A percentile compares a stretch with the other conserved stretches of the same genome.
phyloP scores from a whole-genome alignment of 2,329 filamentous ascomycete species.

The Penicillium glabrum region DNA sequence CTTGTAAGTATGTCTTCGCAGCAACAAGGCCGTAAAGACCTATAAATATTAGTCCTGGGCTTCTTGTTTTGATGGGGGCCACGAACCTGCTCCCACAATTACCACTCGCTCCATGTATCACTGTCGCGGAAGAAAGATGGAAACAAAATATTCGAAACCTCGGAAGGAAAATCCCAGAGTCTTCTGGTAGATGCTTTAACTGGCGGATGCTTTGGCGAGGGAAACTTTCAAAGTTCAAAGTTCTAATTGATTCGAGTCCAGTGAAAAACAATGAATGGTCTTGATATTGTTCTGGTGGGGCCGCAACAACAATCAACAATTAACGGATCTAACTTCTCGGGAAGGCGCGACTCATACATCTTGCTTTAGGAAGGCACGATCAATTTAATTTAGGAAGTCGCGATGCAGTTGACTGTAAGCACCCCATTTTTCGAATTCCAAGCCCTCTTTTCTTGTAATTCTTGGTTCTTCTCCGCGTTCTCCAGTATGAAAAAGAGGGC shows the following conservation, averaged over 20 bases:
- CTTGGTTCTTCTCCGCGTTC: too few relatives aligned
- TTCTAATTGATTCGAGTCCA: neutral
- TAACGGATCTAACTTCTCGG: too few relatives aligned
- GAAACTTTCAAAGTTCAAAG: neutral
- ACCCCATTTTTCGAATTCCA: too few relatives aligned
- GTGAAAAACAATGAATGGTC: slow-evolving; percentile 3
- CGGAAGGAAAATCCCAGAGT: too few relatives aligned
- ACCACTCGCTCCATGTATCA: slow-evolving; percentile 18
- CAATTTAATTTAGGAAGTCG: too few relatives aligned
- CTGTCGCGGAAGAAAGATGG: neutral
- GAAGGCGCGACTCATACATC: too few relatives aligned
- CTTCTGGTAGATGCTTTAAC: too few relatives aligned
- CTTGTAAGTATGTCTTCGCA: slow-evolving; percentile 31
- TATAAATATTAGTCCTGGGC: slow-evolving; percentile 3
- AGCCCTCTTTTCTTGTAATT: too few relatives aligned
- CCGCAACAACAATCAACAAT: neutral
- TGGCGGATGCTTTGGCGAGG: neutral
- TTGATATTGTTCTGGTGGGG: slow-evolving; percentile 22
- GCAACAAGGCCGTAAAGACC: slow-evolving; percentile 29
- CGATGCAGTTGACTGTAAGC: too few relatives aligned
- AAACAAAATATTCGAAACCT: too few relatives aligned
- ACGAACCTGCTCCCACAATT: slow-evolving; percentile 21
- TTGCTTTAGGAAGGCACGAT: too few relatives aligned
- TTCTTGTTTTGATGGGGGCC: neutral
- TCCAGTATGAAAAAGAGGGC: too few relatives aligned